phyloP scores from a whole-genome alignment of 148 eudicot genomes.

The Rhododendron ovatum region DNA sequence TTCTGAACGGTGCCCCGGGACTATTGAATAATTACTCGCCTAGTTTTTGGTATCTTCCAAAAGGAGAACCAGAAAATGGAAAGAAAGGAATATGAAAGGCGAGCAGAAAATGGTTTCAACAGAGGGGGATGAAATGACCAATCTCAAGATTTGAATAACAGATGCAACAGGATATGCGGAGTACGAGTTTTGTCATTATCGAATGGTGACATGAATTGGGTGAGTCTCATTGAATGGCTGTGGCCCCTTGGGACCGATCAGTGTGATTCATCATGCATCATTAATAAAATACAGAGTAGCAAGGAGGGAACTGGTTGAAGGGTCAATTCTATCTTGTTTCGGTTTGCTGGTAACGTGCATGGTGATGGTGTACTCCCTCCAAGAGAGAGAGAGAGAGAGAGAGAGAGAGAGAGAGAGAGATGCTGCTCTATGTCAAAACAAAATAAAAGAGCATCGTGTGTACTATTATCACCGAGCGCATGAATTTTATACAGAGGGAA shows the following conservation, averaged over 20 bases:
- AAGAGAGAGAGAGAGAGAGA: neutral
- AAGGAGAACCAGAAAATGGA: neutral
- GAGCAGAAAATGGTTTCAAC: neutral
- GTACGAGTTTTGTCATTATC: conserved; percentile 6
- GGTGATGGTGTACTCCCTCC: neutral
- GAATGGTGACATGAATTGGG: neutral
- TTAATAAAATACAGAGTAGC: neutral
- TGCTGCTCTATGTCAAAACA: neutral
- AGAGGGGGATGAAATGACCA: neutral
- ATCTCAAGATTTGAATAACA: neutral
- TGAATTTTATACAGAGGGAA: neutral
- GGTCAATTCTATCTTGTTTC: neutral
- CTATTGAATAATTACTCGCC: neutral
- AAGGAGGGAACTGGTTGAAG: neutral
- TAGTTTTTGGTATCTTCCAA: neutral
- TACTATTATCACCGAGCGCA: neutral
- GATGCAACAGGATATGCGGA: neutral
- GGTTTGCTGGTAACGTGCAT: neutral
- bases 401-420: neutral
- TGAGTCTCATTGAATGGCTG: neutral
- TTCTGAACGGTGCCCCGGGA: too few relatives aligned
- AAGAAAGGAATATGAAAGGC: neutral
- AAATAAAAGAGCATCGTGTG: neutral
- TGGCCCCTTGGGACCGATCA: neutral
- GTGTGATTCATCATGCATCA: neutral